Evolutionary conservation across 2,329 filamentous ascomycete species (phyloP).

Genomic region (Penicillium sp.): DNA sequence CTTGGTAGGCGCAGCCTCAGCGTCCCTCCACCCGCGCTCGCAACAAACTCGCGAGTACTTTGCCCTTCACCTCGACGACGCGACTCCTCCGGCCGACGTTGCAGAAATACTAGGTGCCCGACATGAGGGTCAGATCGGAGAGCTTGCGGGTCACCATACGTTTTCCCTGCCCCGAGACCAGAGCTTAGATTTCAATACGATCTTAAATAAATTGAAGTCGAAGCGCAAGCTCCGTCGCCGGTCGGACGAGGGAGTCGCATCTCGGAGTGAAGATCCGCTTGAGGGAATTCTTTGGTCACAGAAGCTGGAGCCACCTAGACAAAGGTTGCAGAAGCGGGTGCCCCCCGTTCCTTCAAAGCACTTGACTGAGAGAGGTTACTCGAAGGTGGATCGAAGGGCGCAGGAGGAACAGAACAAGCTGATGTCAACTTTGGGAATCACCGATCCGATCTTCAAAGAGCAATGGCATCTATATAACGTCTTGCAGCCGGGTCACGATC

Average conservation of each 20-base stretch:
- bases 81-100: conserved; percentile 66
- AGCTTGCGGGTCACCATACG: conserved; percentile 79
- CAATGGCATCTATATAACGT: conserved; percentile 97
- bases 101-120: conserved; percentile 73
- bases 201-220: conserved; percentile 57
- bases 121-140: conserved; percentile 79
- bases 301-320: conserved; percentile 69
- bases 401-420: conserved; percentile 64
- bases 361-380: conserved; percentile 42
- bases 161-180: conserved; percentile 69
- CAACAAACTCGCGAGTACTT: conserved; percentile 89
- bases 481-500: conserved; percentile 78
- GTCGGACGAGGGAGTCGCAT: conserved; percentile 24
- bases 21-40: conserved; percentile 63
- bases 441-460: conserved; percentile 86
- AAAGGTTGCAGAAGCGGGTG: conserved; percentile 63
- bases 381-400: conserved; percentile 48
- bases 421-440: conserved; percentile 70
- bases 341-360: conserved; percentile 38
- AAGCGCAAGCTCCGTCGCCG: conserved; percentile 65
- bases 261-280: conserved; percentile 56
- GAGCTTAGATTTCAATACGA: conserved; percentile 58
- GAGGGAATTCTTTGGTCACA: conserved; percentile 77
- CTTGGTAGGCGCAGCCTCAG: conserved; percentile 50
- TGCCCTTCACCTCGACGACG: conserved; percentile 76